Evolutionary conservation across 495 filamentous ascomycete species (phyloP).

Genomic region (Neurospora sp.): DNA sequence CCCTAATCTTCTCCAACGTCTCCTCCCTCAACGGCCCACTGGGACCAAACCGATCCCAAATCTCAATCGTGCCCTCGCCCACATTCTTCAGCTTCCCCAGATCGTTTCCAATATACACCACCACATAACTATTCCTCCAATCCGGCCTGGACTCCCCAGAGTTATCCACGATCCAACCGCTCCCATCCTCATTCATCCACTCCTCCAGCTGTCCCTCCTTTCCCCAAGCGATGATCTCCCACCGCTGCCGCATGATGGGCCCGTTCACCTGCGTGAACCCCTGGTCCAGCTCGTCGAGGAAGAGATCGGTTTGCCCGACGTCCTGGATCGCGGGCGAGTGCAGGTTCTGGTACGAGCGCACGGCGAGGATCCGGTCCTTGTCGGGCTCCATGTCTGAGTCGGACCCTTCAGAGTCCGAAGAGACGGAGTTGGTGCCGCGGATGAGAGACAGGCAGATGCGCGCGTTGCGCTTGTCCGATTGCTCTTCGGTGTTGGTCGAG

Average conservation of each 20-base stretch:
- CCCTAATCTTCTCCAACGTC: slow-evolving; percentile 5
- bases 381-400: not conserved
- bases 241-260: not conserved
- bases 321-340: not conserved
- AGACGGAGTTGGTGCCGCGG: not conserved
- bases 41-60: slow-evolving; percentile 4
- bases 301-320: not conserved
- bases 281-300: not conserved
- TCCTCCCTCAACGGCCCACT: not conserved
- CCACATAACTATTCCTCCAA: slow-evolving; percentile 12
- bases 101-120: slow-evolving; percentile 1
- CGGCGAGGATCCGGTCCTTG: not conserved
- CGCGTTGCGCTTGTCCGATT: not conserved
- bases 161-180: slow-evolving; percentile 4
- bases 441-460: not conserved
- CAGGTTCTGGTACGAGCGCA: not conserved
- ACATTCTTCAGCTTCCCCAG: not conserved
- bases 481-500: not conserved
- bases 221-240: slow-evolving; percentile 5
- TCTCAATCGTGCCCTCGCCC: slow-evolving; percentile 1
- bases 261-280: not conserved
- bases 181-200: slow-evolving; percentile 11
- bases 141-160: slow-evolving; percentile 7
- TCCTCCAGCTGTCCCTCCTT: slow-evolving; percentile 11
- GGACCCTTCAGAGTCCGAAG: not conserved